Percentiles rank a stretch among this genome's conserved stretches.
phyloP scores from a whole-genome alignment of 257 asterid genomes.

The Ophiorrhiza pumila region DNA sequence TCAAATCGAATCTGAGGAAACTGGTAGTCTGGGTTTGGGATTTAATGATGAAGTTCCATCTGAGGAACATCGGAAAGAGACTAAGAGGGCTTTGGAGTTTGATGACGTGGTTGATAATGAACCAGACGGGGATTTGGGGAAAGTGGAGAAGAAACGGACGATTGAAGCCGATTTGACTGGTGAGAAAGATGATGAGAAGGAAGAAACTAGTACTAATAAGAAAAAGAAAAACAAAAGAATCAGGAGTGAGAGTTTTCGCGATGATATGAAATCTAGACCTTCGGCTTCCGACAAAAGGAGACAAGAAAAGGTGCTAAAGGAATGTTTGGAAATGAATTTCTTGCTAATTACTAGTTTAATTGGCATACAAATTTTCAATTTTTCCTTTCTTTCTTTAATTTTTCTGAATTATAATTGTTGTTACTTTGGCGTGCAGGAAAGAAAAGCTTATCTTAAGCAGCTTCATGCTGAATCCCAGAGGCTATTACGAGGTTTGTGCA shows the following conservation, averaged over 20 bases:
- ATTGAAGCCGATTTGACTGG: slow-evolving; percentile 9
- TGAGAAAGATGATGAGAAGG: slow-evolving; percentile 9
- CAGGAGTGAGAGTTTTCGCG: slow-evolving; percentile 25
- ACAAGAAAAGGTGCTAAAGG: slow-evolving; percentile 60
- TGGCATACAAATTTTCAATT: neutral
- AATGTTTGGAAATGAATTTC: neutral
- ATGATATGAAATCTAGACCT: slow-evolving; percentile 27
- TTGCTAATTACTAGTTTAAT: neutral
- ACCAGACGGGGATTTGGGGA: slow-evolving; percentile 16
- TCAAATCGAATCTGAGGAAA: slow-evolving; percentile 21
- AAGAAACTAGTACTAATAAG: slow-evolving; percentile 19
- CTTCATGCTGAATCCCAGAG: slow-evolving; percentile 94
- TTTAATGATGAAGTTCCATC: slow-evolving; percentile 10
- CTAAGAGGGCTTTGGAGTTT: slow-evolving; percentile 46
- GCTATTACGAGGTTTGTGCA: slow-evolving; percentile 59
- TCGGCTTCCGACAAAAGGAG: slow-evolving; percentile 42
- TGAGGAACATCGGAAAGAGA: slow-evolving; percentile 23
- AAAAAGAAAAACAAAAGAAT: slow-evolving; percentile 41
- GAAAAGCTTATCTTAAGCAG: slow-evolving; percentile 52
- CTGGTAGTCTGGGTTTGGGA: neutral
- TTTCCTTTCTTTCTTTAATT: neutral
- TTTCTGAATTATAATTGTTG: slow-evolving; percentile 7
- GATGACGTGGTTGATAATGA: slow-evolving; percentile 6
- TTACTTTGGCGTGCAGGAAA: slow-evolving; percentile 47
- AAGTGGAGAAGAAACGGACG: slow-evolving; percentile 21